Conservation (phyloP, 2,329 filamentous ascomycete genomes). For the Colletotrichum sp. region DNA sequence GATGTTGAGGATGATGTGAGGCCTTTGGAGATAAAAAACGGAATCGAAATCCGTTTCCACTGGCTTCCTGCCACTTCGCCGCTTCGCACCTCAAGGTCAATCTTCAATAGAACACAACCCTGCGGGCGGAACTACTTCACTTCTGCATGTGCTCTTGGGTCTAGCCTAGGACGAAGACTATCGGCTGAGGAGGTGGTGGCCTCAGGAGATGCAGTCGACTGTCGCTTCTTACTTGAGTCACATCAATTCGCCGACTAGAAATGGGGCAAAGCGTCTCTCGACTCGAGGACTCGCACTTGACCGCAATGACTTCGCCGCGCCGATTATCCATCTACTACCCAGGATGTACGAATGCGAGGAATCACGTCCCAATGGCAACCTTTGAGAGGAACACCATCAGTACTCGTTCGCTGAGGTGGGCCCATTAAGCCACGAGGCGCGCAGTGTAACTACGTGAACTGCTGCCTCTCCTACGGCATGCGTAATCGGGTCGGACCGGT, state of each 20-base stretch:
- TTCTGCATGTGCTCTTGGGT: neutral
- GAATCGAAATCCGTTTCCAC: neutral
- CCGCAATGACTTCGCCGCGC: neutral
- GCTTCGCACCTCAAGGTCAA: neutral
- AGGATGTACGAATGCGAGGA: too few relatives aligned
- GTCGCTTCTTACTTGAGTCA: neutral
- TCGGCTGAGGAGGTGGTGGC: neutral
- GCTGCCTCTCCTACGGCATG: too few relatives aligned
- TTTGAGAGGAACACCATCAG: fast-evolving
- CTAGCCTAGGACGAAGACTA: neutral
- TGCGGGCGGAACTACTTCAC: neutral
- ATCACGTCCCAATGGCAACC: too few relatives aligned
- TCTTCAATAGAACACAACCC: neutral
- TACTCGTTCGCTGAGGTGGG: too few relatives aligned
- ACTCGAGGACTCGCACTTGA: neutral
- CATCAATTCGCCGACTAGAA: neutral
- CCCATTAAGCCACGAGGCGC: too few relatives aligned
- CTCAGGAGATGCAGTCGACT: neutral
- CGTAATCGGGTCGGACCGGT: too few relatives aligned
- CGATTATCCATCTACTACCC: fast-evolving
- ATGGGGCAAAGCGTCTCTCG: neutral
- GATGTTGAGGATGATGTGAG: neutral
- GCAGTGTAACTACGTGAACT: too few relatives aligned
- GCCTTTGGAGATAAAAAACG: neutral
- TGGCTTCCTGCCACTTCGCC: neutral